Evolutionary conservation across 306 rosid species (phyloP).

Genomic region (Vachellia pachyceras): DNA sequence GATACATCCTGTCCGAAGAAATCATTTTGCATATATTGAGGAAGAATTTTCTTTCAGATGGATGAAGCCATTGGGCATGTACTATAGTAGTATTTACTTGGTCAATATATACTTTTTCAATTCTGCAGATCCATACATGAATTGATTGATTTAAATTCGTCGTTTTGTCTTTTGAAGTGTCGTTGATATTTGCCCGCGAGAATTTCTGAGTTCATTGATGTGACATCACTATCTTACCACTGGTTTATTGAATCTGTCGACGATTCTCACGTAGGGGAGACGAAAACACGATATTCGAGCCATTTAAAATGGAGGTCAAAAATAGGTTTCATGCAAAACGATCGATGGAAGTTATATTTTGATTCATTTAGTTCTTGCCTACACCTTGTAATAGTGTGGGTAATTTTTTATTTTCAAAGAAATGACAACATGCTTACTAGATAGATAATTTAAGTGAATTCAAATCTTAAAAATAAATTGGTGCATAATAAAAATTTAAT

Average conservation of each 20-base stretch:
- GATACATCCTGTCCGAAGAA: too few relatives aligned
- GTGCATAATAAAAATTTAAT: too few relatives aligned
- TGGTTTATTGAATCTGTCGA: background rate
- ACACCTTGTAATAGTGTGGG: too few relatives aligned
- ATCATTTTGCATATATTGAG: too few relatives aligned
- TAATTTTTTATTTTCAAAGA: too few relatives aligned
- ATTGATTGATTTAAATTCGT: background rate
- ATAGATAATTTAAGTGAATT: too few relatives aligned
- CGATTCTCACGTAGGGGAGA: background rate
- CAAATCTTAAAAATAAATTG: too few relatives aligned
- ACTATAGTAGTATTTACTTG: background rate
- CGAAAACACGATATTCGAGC: background rate
- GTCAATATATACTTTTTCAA: background rate
- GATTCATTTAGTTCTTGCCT: background rate
- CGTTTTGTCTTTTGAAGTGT: background rate
- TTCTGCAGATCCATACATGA: background rate
- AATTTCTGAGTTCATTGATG: background rate
- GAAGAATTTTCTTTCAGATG: too few relatives aligned
- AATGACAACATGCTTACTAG: too few relatives aligned
- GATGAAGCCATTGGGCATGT: too few relatives aligned
- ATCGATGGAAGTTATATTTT: background rate
- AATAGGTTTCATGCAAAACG: background rate
- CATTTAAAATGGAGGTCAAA: background rate
- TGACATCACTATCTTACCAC: background rate
- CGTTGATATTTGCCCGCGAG: background rate